Conservation (phyloP, 1,139 yeast genomes). For the Suhomyces kunorum region DNA sequence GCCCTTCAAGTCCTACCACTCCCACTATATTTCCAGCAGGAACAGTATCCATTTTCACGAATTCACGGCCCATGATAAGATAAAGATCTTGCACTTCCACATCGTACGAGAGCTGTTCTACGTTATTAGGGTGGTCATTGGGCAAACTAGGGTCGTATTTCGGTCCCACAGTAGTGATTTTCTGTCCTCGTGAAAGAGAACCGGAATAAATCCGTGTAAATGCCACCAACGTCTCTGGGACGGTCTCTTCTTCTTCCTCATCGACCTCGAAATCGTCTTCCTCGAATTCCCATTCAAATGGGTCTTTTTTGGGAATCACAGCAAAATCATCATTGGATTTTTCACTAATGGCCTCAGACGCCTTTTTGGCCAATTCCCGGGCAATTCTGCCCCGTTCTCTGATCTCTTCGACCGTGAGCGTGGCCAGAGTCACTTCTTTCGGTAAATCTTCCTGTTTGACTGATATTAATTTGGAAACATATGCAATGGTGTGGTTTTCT, state of each 20-base stretch:
- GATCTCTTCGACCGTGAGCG: constrained; percentile 57
- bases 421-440: constrained; percentile 38
- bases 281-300: constrained; percentile 51
- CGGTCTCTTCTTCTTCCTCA: constrained; percentile 46
- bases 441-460: constrained; percentile 83
- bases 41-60: constrained; percentile 72
- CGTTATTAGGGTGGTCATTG: constrained; percentile 40
- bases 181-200: constrained; percentile 70
- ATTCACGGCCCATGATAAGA: constrained; percentile 89
- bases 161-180: constrained; percentile 77
- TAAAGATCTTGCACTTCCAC: constrained; percentile 65
- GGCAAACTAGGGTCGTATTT: constrained; percentile 77
- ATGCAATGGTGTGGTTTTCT: constrained; percentile 69
- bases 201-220: constrained; percentile 92
- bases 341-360: constrained; percentile 60
- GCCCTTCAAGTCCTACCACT: constrained; percentile 84
- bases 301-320: constrained; percentile 19
- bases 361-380: constrained; percentile 66
- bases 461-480: constrained; percentile 86
- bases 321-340: constrained; percentile 24
- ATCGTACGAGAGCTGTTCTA: constrained; percentile 48
- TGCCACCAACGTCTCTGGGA: constrained; percentile 73
- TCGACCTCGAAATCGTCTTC: constrained; percentile 39
- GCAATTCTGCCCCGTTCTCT: constrained; percentile 68
- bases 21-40: constrained; percentile 98